phyloP scores from a whole-genome alignment of 2,329 filamentous ascomycete species.

The Cladosporium sp. region DNA sequence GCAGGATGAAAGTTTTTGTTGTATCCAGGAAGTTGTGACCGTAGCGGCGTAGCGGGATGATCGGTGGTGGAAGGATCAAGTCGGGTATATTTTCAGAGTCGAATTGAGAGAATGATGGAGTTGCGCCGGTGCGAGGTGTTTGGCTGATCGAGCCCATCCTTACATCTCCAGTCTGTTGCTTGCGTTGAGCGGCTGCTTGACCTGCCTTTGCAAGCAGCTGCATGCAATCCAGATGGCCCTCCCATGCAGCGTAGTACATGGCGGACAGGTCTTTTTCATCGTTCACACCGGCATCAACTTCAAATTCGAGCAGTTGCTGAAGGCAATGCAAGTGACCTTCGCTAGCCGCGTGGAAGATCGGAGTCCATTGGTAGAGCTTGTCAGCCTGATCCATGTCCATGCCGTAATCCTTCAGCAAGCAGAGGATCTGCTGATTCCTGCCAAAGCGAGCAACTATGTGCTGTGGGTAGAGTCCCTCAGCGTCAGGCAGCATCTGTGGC shows the following conservation, averaged over 20 bases:
- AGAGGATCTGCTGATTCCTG: slow-evolving; percentile 73
- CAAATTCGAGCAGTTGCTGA: slow-evolving; percentile 74
- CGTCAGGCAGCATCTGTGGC: slow-evolving; percentile 84
- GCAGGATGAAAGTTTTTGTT: slow-evolving; percentile 85
- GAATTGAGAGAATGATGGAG: slow-evolving; percentile 24
- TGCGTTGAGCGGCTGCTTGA: slow-evolving; percentile 20
- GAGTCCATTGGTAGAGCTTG: slow-evolving; percentile 97
- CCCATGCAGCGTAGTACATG: slow-evolving; percentile 98
- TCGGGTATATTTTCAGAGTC: slow-evolving; percentile 89
- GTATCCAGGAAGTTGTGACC: slow-evolving; percentile 98
- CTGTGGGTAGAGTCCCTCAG: slow-evolving; percentile 94
- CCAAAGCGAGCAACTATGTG: slow-evolving; percentile 91
- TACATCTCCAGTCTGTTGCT: slow-evolving; percentile 24
- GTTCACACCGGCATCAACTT: slow-evolving; percentile 73
- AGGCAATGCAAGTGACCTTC: slow-evolving; percentile 92
- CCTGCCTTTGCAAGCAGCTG: slow-evolving; percentile 68
- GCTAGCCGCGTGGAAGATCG: slow-evolving; percentile 91
- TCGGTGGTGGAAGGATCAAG: slow-evolving; percentile 88
- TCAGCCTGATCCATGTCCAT: slow-evolving; percentile 90
- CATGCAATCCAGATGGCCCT: slow-evolving; percentile 95
- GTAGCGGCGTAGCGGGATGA: slow-evolving; percentile 90
- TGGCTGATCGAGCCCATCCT: slow-evolving; percentile 39
- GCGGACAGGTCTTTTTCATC: slow-evolving; percentile 93
- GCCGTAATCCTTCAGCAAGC: slow-evolving; percentile 79
- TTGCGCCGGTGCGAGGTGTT: slow-evolving; percentile 56